A percentile compares a stretch with the other conserved stretches of the same genome.
Evolutionary conservation across 1,284 basidiomycete genomes (phyloP).

Genomic region (Garcileccinum viscosum): DNA sequence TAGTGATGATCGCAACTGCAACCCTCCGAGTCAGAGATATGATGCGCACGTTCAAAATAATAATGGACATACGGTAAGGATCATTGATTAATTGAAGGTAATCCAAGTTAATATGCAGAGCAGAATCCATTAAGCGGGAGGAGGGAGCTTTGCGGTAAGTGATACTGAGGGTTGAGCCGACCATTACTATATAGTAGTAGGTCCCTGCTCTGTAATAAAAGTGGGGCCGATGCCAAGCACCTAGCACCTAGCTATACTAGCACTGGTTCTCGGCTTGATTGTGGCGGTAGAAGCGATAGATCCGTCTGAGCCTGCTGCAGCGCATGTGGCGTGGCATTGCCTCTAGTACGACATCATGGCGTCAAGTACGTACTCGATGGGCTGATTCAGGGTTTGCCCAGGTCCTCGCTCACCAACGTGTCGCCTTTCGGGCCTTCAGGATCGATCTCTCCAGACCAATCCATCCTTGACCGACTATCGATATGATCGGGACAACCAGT

Average conservation of each 20-base stretch:
- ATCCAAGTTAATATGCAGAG: neutral
- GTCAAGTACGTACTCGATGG: too few relatives aligned
- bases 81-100: neutral
- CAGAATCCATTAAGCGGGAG: neutral
- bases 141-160: too few relatives aligned
- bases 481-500: too few relatives aligned
- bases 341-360: too few relatives aligned
- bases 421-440: too few relatives aligned
- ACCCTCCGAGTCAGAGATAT: neutral
- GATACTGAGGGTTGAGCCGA: neutral
- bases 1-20: neutral
- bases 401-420: too few relatives aligned
- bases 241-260: neutral
- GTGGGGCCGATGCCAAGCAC: neutral
- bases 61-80: neutral
- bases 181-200: neutral
- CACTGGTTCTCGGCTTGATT: neutral
- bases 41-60: neutral
- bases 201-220: neutral
- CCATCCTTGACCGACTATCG: too few relatives aligned
- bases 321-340: too few relatives aligned
- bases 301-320: too few relatives aligned
- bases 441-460: too few relatives aligned
- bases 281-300: neutral
- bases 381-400: too few relatives aligned